These are phyloP conservation scores for Inonotus hispidus DNA, from an alignment of 1,284 basidiomycete genomes.

Conservation along the genomic window DNA sequence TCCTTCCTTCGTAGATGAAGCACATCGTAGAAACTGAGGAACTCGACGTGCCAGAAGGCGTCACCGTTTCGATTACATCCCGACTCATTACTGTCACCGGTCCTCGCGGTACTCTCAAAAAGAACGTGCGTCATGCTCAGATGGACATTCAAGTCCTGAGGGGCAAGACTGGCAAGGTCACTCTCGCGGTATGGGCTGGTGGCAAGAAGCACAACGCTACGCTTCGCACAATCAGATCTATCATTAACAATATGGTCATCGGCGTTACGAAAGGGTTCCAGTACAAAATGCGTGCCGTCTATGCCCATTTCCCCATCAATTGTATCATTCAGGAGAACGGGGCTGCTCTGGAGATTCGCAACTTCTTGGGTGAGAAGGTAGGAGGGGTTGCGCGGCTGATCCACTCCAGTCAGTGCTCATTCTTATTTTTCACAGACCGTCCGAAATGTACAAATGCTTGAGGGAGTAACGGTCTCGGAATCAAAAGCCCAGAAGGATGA, in stretches of 20 bases:
- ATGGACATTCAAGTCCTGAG: constrained; percentile 91
- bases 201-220: constrained; percentile 98
- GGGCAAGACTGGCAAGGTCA: constrained; percentile 72
- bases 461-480: constrained; percentile 83
- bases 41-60: constrained; percentile 82
- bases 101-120: constrained; percentile 83
- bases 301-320: constrained; percentile 99
- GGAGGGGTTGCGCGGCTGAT: constrained; percentile 15
- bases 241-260: constrained; percentile 97
- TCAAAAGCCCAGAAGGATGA: constrained; percentile 97
- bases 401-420: not conserved
- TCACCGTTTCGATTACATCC: constrained; percentile 83
- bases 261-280: constrained; percentile 98
- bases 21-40: constrained; percentile 93
- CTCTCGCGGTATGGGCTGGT: constrained; percentile 97
- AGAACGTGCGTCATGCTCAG: constrained; percentile 92
- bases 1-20: constrained; percentile 58
- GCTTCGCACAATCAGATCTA: constrained; percentile 90
- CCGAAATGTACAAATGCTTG: constrained; percentile 89
- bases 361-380: constrained; percentile 96
- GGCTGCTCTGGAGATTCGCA: constrained; percentile 87
- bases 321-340: constrained; percentile 90
- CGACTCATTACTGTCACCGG: constrained; percentile 87
- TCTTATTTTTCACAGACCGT: constrained; percentile 55
- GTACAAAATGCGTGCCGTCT: constrained; percentile 99